These are phyloP conservation scores for Penicillium decumbens DNA, from an alignment of 2,329 filamentous ascomycete genomes.

Conservation along the genomic window DNA sequence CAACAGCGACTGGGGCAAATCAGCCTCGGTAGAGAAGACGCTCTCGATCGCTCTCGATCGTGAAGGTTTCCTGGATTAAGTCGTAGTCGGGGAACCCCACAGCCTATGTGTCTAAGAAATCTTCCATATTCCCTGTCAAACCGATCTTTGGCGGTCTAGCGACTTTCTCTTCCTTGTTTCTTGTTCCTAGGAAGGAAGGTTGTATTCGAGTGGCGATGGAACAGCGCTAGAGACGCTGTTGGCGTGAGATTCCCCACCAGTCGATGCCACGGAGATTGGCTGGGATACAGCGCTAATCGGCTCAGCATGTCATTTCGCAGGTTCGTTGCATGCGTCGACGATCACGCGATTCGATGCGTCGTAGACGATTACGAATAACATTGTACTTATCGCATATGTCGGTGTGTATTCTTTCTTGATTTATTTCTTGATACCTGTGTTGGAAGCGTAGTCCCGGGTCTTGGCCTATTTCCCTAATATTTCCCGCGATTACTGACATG, in stretches of 20 bases:
- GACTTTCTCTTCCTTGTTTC: neutral
- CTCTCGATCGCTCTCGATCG: conserved; percentile 13
- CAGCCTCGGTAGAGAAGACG: neutral
- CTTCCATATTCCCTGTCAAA: too few species aligned
- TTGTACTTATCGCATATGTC: too few species aligned
- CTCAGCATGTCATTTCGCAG: conserved; percentile 1
- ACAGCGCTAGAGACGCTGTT: neutral
- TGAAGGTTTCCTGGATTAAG: neutral
- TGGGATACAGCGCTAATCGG: conserved; percentile 4
- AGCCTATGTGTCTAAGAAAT: too few species aligned
- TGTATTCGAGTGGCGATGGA: conserved; percentile 1
- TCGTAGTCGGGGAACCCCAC: neutral
- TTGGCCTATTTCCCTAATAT: too few species aligned
- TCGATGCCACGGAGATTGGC: too few species aligned
- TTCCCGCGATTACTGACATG: too few species aligned
- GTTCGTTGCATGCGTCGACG: conserved; percentile 1
- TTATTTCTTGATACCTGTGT: too few species aligned
- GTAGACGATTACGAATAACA: too few species aligned
- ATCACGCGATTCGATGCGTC: neutral
- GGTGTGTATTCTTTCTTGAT: too few species aligned
- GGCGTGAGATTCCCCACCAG: too few species aligned
- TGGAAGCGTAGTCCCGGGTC: too few species aligned
- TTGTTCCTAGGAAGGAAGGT: neutral
- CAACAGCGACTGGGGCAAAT: conserved; percentile 3
- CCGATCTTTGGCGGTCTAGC: too few species aligned